A percentile compares a stretch with the other conserved stretches of the same genome.
Conservation (phyloP, 805 yeast genomes). For the Tetrapisispora phaffii region DNA sequence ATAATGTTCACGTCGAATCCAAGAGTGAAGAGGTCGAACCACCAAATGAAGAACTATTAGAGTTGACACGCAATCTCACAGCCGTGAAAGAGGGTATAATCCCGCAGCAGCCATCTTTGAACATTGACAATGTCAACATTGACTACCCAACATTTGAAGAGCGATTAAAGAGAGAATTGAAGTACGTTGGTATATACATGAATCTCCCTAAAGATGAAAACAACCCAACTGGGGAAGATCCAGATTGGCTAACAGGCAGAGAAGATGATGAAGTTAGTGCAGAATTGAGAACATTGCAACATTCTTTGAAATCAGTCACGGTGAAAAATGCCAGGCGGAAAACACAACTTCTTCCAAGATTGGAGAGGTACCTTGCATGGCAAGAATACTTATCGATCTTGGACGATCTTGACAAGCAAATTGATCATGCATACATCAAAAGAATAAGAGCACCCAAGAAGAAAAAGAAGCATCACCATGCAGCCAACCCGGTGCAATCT, state of each 20-base stretch:
- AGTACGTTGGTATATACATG: constrained; percentile 83
- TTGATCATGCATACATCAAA: constrained; percentile 85
- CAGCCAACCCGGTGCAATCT: constrained; percentile 14
- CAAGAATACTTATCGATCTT: constrained; percentile 84
- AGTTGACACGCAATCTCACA: constrained; percentile 15
- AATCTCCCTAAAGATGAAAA: constrained; percentile 34
- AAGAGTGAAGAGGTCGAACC: background rate
- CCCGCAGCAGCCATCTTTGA: constrained; percentile 41
- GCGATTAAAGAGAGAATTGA: constrained; percentile 73
- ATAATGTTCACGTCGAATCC: constrained; percentile 11
- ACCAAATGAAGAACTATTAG: constrained; percentile 12
- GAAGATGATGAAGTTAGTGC: constrained; percentile 93
- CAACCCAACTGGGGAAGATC: constrained; percentile 24
- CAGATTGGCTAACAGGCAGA: constrained; percentile 60
- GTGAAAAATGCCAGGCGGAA: constrained; percentile 59
- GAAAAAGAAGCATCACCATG: constrained; percentile 31
- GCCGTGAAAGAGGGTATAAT: constrained; percentile 22
- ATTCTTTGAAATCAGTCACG: constrained; percentile 51
- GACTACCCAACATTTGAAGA: constrained; percentile 83
- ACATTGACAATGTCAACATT: constrained; percentile 35
- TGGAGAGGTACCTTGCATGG: constrained; percentile 87
- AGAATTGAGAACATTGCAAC: constrained; percentile 68
- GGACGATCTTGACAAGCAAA: constrained; percentile 92
- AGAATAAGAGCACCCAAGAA: constrained; percentile 62
- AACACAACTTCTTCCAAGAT: constrained; percentile 51